Base-by-base conservation (phyloP, 371 early-diverging fungal genomes). In the Syncephalastrum sp. region DNA sequence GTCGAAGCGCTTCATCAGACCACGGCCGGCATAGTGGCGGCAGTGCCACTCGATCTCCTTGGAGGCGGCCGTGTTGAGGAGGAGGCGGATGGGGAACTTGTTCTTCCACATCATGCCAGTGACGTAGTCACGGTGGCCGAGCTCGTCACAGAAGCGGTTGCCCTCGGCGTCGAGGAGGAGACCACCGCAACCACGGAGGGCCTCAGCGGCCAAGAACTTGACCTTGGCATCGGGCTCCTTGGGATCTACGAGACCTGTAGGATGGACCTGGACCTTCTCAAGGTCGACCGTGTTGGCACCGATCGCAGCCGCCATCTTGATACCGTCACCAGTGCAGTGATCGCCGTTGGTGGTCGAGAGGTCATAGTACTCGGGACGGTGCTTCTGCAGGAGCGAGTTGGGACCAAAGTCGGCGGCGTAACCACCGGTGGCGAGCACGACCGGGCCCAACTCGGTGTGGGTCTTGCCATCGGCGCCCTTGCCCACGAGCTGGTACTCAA, bases 191-290 rank as follows among this genome's bases (percentile, higher is more conserved):
- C 98, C 98, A 71, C 98, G 95, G 50, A 97, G 87, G 12, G 98
- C 97, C 78, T 97, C 97, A 16, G 98, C 95, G 53, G 97, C 97
- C 68, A 93, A 76, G 68, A 93, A 91, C 79, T 91, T 91, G 68
- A 88, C 87, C 60, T 86, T 85, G 57, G 92, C 92, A 63, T 90
- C 86, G 33, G 95, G 95, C 47, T 96, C 94, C 44, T 86, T 84
- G 45, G 92, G 91, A 67, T 93, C 92, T 27, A 96, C 95, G 50
- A 96, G 75, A 67, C 98, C 98, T 21, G 98, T 97, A 48, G 98
- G 98, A 67, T 97, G 97, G 33, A 97, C 95, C 75, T 97, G 98
- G 48, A 97, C 93, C 75, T 93, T 94, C 60, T 97, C 95, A 82
- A 97, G 84, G 79, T 96, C 94, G 60, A 94, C 86, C 42, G 90